phyloP scores from a whole-genome alignment of 1,284 basidiomycete species.

The Trametes versicolor region DNA sequence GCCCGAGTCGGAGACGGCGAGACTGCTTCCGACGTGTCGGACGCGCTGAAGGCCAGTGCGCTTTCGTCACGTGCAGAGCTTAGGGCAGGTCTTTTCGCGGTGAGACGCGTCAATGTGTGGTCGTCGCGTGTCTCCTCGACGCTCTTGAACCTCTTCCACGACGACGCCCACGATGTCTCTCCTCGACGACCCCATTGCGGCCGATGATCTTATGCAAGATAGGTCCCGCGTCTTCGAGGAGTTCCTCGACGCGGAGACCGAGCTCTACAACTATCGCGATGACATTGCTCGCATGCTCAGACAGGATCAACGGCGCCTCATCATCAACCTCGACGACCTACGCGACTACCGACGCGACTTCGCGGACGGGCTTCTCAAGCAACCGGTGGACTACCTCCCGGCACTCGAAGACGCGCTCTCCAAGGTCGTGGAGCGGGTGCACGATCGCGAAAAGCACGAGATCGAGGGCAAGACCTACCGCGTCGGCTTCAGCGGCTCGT shows the following conservation, averaged over 20 bases:
- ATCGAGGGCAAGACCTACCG: conserved; percentile 84
- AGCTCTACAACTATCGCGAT: conserved; percentile 86
- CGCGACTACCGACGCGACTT: conserved; percentile 92
- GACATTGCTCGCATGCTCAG: conserved; percentile 89
- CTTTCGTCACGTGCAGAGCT: conserved; percentile 28
- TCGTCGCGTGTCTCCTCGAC: conserved; percentile 19
- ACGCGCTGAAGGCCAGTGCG: too few relatives aligned
- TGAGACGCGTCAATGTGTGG: conserved; percentile 33
- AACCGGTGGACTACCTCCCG: conserved; percentile 91
- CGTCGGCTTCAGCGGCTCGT: conserved; percentile 97
- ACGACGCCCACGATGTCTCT: conserved; percentile 60
- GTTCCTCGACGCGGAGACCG: conserved; percentile 85
- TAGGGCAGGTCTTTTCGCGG: conserved; percentile 46
- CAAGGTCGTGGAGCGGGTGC: conserved; percentile 79
- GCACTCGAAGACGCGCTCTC: conserved; percentile 91
- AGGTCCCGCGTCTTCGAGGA: conserved; percentile 86
- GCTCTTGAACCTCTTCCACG: conserved; percentile 28
- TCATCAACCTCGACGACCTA: conserved; percentile 97
- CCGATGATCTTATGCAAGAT: conserved; percentile 81
- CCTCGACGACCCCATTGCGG: conserved; percentile 64
- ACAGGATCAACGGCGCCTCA: conserved; percentile 86
- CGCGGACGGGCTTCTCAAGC: conserved; percentile 85
- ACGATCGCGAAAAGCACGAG: conserved; percentile 87
- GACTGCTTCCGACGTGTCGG: too few relatives aligned
- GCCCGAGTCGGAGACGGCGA: too few relatives aligned